Evolutionary conservation across 1,139 yeast genomes (phyloP), one percentile per base, ranked within the genome.

Genomic region (Diutina neorugosa): DNA sequence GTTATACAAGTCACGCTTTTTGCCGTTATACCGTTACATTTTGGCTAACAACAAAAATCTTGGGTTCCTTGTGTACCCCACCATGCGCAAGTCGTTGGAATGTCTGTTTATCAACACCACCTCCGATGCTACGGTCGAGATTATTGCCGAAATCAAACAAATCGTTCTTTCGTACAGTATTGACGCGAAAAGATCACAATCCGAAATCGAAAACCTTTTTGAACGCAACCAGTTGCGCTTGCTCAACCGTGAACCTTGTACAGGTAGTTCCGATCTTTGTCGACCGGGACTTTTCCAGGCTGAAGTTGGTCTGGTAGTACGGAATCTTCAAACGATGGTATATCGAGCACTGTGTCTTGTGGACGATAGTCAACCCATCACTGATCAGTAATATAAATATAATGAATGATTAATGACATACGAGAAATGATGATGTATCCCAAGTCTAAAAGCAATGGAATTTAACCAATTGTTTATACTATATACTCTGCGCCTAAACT

Each of bases 1-100:
- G 31, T 68, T 71, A 4, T 71, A 80, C 55, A 50, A 50, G 16
- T 8, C 74, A 12, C 76, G 83, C 53, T 84, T 81, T 58, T 66
- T 86, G 53, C 68, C 73, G 14, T 63, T 86, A 18, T 68, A 78
- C 61, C 68, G 70, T 55, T 67, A 74, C 57, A 61, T 81, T 54
- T 71, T 78, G 52, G 63, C 65, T 40, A 57, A 60, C 51, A 65
- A 67, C 52, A 73, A 71, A 19, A 63, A 64, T 11, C 57, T 70
- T 41, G 74, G 78, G n/a, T 67, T 75, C 57, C 67, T 68, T 55
- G 68, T 78, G n/a, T 80, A 73, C 58, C 75, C 73, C 55, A 66
- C 75, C 21, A 61, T 81, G 8, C 69, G 69, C 53, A 62, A 64
- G 1, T 69, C 72, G 5, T 62, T 81, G 52, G 21, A n/a, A 7